A percentile compares a stretch with the other conserved stretches of the same genome.
These are phyloP conservation scores for Kalaharituber pfeilii DNA, from an alignment of 2,329 filamentous ascomycete species.

Conservation along the genomic window DNA sequence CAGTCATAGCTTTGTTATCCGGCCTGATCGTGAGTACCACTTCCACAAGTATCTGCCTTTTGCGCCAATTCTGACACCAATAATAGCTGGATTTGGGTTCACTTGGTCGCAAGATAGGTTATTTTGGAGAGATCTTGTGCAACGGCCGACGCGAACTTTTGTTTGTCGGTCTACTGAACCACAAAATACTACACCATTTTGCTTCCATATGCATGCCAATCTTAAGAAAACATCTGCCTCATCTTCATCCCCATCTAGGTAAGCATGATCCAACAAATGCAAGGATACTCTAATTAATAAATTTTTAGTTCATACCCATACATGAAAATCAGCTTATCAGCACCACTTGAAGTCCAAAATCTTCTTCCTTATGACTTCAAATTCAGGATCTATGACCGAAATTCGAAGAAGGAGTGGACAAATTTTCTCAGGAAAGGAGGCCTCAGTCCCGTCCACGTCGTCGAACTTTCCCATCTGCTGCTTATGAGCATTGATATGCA, in stretches of 20 bases:
- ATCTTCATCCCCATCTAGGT: constrained; percentile 42
- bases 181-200: constrained; percentile 64
- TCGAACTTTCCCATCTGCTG: constrained; percentile 83
- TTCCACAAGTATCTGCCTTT: no score
- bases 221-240: constrained; percentile 65
- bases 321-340: constrained; percentile 82
- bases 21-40: constrained; percentile 49
- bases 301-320: constrained; percentile 71
- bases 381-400: constrained; percentile 96
- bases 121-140: constrained; percentile 84
- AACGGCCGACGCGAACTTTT: constrained; percentile 67
- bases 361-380: constrained; percentile 96
- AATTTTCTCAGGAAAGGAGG: constrained; percentile 95
- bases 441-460: constrained; percentile 90
- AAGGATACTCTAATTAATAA: no score
- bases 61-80: no score
- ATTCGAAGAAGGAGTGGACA: constrained; percentile 96
- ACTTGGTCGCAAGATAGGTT: constrained; percentile 80
- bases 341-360: constrained; percentile 87
- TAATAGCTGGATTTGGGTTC: constrained; percentile 61
- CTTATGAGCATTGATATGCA: constrained; percentile 92
- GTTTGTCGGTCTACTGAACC: constrained; percentile 75
- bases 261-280: neutral
- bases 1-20: constrained; percentile 69
- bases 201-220: constrained; percentile 82